Percentiles rank a stretch among this genome's conserved stretches.
phyloP scores from a whole-genome alignment of 2,329 filamentous ascomycete genomes.

The Emericellopsis atlantica region DNA sequence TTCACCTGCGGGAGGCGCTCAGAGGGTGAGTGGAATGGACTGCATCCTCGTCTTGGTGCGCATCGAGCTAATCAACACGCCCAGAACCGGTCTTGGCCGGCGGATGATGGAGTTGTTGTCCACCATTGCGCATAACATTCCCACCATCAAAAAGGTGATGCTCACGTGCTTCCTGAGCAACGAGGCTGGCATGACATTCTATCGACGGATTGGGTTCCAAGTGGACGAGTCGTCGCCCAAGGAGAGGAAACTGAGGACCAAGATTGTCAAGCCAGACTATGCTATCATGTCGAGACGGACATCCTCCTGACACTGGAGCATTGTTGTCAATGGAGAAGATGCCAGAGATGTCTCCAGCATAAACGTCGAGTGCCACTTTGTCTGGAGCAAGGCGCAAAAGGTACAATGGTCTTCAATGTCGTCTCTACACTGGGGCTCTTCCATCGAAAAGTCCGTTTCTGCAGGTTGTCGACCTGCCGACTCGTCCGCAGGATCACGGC shows the following conservation, averaged over 20 bases:
- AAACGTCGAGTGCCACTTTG: too few species aligned
- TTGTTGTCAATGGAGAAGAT: too few species aligned
- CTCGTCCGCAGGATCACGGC: too few species aligned
- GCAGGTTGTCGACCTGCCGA: too few species aligned
- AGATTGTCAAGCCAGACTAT: constrained; percentile 42
- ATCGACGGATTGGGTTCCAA: constrained; percentile 44
- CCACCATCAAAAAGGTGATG: constrained; percentile 54
- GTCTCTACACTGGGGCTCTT: too few species aligned
- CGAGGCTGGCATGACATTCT: constrained; percentile 42
- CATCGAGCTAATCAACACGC: constrained; percentile 1
- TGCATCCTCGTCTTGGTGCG: background rate
- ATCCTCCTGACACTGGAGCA: too few species aligned
- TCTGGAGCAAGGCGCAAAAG: too few species aligned
- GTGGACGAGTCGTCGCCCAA: constrained; percentile 42
- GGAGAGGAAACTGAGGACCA: constrained; percentile 37
- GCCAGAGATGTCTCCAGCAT: too few species aligned
- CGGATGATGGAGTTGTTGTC: constrained; percentile 46
- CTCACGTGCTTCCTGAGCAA: constrained; percentile 61
- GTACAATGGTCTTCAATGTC: too few species aligned
- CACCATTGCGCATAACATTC: constrained; percentile 37
- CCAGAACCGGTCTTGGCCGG: constrained; percentile 49
- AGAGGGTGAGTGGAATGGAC: constrained; percentile 30
- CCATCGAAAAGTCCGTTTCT: too few species aligned
- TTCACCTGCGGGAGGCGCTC: constrained; percentile 49
- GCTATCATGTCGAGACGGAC: constrained; percentile 43